Evolutionary conservation across 108 stramenopile species (phyloP).

Genomic region (Schizochytrium sp.): DNA sequence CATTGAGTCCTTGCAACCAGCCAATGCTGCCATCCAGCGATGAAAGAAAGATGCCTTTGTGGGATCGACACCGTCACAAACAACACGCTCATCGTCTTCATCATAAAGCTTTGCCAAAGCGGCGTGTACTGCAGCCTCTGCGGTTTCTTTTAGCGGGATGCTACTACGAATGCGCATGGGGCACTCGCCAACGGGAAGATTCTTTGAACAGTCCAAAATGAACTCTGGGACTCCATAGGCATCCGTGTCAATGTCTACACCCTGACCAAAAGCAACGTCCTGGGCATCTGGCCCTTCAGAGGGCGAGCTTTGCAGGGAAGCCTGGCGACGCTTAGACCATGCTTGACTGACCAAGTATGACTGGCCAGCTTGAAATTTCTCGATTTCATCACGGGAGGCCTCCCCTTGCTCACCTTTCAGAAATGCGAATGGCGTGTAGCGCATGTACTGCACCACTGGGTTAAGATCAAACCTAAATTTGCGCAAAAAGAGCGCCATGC

Average conservation of each 20-base stretch:
- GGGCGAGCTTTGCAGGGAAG: neutral
- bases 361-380: conserved; percentile 3
- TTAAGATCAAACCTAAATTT: conserved; percentile 16
- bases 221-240: conserved; percentile 51
- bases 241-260: neutral
- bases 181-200: neutral
- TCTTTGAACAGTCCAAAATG: neutral
- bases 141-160: conserved; percentile 27
- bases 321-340: conserved; percentile 12
- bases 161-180: neutral
- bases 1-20: neutral
- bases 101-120: conserved; percentile 11
- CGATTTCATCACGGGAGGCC: conserved; percentile 11
- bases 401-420: neutral
- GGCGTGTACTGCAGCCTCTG: conserved; percentile 44
- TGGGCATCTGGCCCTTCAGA: conserved; percentile 20
- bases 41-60: neutral
- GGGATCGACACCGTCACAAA: conserved; percentile 19
- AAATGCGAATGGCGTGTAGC: neutral
- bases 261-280: neutral
- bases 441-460: conserved; percentile 56
- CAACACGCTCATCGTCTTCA: conserved; percentile 42
- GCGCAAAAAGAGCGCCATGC: conserved; percentile 60
- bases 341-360: conserved; percentile 41
- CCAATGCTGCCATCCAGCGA: conserved; percentile 37